These are phyloP conservation scores for Tolypocladium tundrense DNA, from an alignment of 2,329 filamentous ascomycete genomes.

Conservation along the genomic window DNA sequence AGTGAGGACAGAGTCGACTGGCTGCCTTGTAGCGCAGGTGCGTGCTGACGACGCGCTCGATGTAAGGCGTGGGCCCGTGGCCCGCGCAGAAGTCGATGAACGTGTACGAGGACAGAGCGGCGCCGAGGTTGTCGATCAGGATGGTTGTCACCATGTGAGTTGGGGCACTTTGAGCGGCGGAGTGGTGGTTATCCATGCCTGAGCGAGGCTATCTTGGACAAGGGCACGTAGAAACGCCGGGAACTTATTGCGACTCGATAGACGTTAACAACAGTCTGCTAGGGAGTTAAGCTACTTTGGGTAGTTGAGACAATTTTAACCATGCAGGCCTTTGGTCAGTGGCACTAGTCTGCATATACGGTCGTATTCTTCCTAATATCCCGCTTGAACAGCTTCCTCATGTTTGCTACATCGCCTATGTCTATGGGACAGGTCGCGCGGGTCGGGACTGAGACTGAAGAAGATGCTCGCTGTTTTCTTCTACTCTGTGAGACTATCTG, in stretches of 20 bases:
- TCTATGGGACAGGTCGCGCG: too few relatives aligned
- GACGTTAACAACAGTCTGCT: not conserved
- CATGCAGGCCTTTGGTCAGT: not conserved
- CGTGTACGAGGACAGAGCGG: slow-evolving; percentile 40
- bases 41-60: slow-evolving; percentile 50
- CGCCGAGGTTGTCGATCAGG: slow-evolving; percentile 40
- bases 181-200: not conserved
- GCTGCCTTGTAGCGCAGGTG: slow-evolving; percentile 18
- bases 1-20: slow-evolving; percentile 51
- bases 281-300: not conserved
- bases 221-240: not conserved
- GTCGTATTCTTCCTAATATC: too few relatives aligned
- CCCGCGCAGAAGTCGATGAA: slow-evolving; percentile 72
- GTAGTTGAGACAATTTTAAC: not conserved
- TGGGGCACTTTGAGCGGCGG: slow-evolving; percentile 19
- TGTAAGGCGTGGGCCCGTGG: slow-evolving; percentile 57
- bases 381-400: too few relatives aligned
- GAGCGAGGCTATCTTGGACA: not conserved
- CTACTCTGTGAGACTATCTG: slow-evolving; percentile 27
- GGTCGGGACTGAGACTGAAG: slow-evolving; percentile 12
- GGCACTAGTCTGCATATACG: not conserved
- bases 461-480: not conserved
- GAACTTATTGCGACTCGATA: not conserved
- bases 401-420: too few relatives aligned
- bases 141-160: slow-evolving; percentile 49